Evolutionary conservation across 805 yeast species (phyloP).

Genomic region (Alloascoidea hylecoeti): DNA sequence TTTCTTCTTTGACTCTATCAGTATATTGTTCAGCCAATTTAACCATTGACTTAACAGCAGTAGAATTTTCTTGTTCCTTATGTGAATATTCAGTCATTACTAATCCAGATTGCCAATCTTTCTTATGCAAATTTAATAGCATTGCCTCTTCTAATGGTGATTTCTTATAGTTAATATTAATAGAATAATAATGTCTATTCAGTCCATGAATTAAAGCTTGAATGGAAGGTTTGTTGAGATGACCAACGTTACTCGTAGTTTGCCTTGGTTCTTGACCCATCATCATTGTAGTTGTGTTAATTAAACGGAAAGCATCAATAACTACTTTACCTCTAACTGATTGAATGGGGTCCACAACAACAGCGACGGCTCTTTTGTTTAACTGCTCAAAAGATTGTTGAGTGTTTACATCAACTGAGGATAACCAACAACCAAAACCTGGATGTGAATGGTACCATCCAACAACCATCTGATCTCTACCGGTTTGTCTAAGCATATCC

Average conservation of each 20-base stretch:
- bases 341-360: constrained; percentile 96
- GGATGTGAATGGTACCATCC: constrained; percentile 99
- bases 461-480: constrained; percentile 98
- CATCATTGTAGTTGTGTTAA: constrained; percentile 78
- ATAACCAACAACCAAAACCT: constrained; percentile 99
- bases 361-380: constrained; percentile 94
- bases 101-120: constrained; percentile 91
- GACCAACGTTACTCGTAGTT: constrained; percentile 91
- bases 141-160: constrained; percentile 86
- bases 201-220: constrained; percentile 95
- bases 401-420: constrained; percentile 93
- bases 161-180: constrained; percentile 88
- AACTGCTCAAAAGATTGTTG: constrained; percentile 96
- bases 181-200: constrained; percentile 91
- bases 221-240: constrained; percentile 88
- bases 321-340: constrained; percentile 98
- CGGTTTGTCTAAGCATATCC: constrained; percentile 98
- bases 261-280: constrained; percentile 97
- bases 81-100: constrained; percentile 62
- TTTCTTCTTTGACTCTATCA: constrained; percentile 84
- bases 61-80: constrained; percentile 63
- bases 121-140: constrained; percentile 88
- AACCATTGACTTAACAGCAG: constrained; percentile 65
- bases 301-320: constrained; percentile 94
- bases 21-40: constrained; percentile 84